These are phyloP conservation scores for Zymoseptoria pseudotritici DNA, from an alignment of 2,329 filamentous ascomycete species.

Conservation along the genomic window DNA sequence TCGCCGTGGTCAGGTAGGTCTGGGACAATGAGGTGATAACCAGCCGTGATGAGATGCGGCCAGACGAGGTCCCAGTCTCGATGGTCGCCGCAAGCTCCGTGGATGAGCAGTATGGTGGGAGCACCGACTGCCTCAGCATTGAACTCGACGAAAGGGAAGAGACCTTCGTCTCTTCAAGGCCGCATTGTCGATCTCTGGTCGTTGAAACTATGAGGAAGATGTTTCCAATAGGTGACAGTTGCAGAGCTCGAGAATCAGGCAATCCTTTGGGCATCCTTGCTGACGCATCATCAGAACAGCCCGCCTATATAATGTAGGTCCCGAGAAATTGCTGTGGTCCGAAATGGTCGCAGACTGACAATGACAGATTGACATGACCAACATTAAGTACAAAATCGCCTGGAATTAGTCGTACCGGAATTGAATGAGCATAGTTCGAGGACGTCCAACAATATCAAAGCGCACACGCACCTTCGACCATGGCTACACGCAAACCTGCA, in stretches of 20 bases:
- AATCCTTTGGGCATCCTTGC: not conserved
- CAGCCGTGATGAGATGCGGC: slow-evolving; percentile 11
- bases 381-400: no score
- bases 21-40: slow-evolving; percentile 21
- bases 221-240: not conserved
- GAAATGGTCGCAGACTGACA: no score
- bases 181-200: not conserved
- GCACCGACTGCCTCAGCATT: slow-evolving; percentile 3
- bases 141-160: slow-evolving; percentile 6
- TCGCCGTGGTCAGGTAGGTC: slow-evolving; percentile 20
- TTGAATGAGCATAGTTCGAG: no score
- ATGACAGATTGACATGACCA: no score
- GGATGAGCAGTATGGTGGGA: slow-evolving; percentile 20
- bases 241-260: not conserved
- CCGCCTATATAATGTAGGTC: no score
- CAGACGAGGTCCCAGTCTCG: slow-evolving; percentile 19
- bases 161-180: not conserved
- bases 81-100: slow-evolving; percentile 16
- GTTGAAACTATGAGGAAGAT: not conserved
- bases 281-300: not conserved
- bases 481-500: not conserved
- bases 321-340: no score
- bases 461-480: no score
- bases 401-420: no score
- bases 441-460: no score